Conservation (phyloP, 2,329 filamentous ascomycete species). For the Neocatenulostroma microsporum region DNA sequence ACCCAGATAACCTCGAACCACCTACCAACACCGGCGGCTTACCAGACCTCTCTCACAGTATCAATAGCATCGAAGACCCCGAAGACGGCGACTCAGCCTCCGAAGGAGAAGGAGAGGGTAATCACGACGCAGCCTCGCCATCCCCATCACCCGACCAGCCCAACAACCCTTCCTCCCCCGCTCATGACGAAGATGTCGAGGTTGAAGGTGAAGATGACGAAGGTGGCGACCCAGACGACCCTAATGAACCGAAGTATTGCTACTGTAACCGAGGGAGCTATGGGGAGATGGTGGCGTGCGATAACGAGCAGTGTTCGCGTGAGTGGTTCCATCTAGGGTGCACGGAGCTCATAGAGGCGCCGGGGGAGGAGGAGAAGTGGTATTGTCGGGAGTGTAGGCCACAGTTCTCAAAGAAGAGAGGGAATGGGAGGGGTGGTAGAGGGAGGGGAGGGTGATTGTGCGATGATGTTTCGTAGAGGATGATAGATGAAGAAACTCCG, state of each 20-base stretch:
- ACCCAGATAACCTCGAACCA: not conserved
- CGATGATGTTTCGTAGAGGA: no score
- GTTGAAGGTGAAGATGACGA: conserved; percentile 25
- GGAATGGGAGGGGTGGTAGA: conserved; percentile 5
- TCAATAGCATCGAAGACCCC: no score
- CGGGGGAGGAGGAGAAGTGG: conserved; percentile 47
- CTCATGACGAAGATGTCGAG: conserved; percentile 6
- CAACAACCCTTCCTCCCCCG: not conserved
- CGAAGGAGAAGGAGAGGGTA: conserved; percentile 3
- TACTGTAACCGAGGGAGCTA: conserved; percentile 59
- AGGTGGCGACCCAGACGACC: conserved; percentile 39
- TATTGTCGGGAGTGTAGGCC: conserved; percentile 46
- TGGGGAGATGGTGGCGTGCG: conserved; percentile 61
- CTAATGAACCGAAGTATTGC: conserved; percentile 55
- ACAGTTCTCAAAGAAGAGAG: conserved; percentile 6
- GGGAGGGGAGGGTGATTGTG: conserved; percentile 6
- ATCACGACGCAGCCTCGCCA: conserved; percentile 1
- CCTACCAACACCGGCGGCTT: no score
- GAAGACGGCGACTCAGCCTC: not conserved
- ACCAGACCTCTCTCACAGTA: no score
- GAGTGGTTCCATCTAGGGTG: conserved; percentile 64
- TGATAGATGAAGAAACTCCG: no score
- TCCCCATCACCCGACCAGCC: not conserved
- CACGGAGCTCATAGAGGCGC: conserved; percentile 53
- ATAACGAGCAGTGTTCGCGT: conserved; percentile 55